phyloP scores from a whole-genome alignment of 2,329 filamentous ascomycete genomes.

The Penicillium digitatum region DNA sequence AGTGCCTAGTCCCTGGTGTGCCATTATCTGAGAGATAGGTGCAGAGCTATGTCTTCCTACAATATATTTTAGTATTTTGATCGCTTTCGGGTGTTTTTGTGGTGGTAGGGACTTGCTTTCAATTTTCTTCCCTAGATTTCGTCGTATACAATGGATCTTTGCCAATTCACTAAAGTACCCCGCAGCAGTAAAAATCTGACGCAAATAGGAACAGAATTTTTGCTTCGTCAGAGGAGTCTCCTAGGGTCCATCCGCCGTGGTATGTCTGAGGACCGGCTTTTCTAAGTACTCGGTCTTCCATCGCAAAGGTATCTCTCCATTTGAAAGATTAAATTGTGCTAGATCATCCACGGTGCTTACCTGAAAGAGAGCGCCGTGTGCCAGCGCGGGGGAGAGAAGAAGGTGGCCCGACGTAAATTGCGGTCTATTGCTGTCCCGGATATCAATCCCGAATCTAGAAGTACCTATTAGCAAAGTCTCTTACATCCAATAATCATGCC shows the following conservation, averaged over 20 bases:
- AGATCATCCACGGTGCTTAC: background rate
- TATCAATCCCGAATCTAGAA: slow-evolving; percentile 5
- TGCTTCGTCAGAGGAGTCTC: slow-evolving; percentile 2
- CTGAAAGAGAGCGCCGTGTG: background rate
- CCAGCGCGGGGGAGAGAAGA: background rate
- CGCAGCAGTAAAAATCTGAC: background rate
- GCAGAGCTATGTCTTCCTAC: slow-evolving; percentile 13
- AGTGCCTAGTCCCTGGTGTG: slow-evolving; percentile 2
- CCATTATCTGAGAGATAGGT: slow-evolving; percentile 12
- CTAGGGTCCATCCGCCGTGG: background rate
- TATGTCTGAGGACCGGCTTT: slow-evolving; percentile 1
- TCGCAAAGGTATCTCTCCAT: slow-evolving; percentile 1
- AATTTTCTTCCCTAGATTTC: slow-evolving; percentile 1
- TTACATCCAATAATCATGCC: background rate
- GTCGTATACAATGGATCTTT: slow-evolving; percentile 1
- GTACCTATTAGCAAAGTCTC: background rate
- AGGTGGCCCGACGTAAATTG: slow-evolving; percentile 1
- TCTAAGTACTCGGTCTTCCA: slow-evolving; percentile 1
- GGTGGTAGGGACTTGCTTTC: background rate
- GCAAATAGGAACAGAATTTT: background rate
- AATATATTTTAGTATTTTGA: background rate
- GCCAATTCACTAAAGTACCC: background rate
- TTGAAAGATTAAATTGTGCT: background rate
- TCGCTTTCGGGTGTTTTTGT: background rate
- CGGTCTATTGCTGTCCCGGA: background rate